Evolutionary conservation across 208 protist genomes (phyloP).

Genomic region (Trypanosoma platydactyli): DNA sequence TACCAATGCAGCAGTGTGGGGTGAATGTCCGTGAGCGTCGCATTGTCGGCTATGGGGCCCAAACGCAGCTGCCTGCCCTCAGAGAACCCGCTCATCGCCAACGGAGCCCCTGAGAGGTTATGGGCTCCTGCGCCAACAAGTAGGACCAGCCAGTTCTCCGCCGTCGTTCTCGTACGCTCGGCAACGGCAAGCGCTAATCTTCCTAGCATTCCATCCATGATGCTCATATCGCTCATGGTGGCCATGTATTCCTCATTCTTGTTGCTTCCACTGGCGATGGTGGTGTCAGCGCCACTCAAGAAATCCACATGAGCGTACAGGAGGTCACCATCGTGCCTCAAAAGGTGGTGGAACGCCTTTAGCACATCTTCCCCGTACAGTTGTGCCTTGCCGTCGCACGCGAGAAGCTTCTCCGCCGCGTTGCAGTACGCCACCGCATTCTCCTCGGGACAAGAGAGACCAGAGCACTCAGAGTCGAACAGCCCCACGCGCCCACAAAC

Average conservation of each 20-base stretch:
- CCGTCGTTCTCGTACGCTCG: slow-evolving; percentile 33
- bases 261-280: neutral
- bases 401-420: slow-evolving; percentile 53
- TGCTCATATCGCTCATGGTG: slow-evolving; percentile 58
- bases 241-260: slow-evolving; percentile 26
- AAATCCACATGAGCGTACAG: slow-evolving; percentile 60
- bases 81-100: slow-evolving; percentile 62
- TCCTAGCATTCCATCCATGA: slow-evolving; percentile 66
- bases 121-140: slow-evolving; percentile 52
- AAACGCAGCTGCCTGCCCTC: slow-evolving; percentile 56
- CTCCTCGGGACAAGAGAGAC: slow-evolving; percentile 27
- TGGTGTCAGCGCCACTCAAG: slow-evolving; percentile 7
- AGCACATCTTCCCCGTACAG: slow-evolving; percentile 56
- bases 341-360: slow-evolving; percentile 32
- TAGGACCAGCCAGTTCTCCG: slow-evolving; percentile 76
- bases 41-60: slow-evolving; percentile 24
- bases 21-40: slow-evolving; percentile 37
- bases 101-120: slow-evolving; percentile 30
- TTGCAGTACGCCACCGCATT: slow-evolving; percentile 49
- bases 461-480: slow-evolving; percentile 63
- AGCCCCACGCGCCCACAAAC: slow-evolving; percentile 45
- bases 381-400: slow-evolving; percentile 44
- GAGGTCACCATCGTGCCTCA: slow-evolving; percentile 42
- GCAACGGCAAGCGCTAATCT: slow-evolving; percentile 46
- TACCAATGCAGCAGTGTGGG: slow-evolving; percentile 73